Evolutionary conservation across 495 filamentous ascomycete genomes (phyloP).

Genomic region (Acidomyces sp.): DNA sequence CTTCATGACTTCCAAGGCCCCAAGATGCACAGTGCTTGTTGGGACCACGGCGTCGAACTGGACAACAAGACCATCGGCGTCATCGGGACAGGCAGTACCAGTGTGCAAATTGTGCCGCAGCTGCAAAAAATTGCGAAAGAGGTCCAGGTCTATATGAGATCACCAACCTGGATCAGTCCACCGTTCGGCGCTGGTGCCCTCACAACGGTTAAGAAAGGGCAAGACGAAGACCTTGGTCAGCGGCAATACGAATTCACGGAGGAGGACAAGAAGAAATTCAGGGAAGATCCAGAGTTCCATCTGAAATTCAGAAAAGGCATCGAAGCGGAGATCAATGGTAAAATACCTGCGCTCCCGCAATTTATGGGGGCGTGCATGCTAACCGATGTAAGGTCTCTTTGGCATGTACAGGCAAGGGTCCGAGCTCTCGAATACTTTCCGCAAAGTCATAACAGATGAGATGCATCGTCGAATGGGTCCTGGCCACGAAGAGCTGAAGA

Average conservation of each 20-base stretch:
- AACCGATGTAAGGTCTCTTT: too few relatives aligned
- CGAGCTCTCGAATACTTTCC: slow-evolving; percentile 22
- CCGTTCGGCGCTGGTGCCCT: slow-evolving; percentile 8
- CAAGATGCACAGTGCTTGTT: slow-evolving; percentile 25
- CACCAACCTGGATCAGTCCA: slow-evolving; percentile 27
- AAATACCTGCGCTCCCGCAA: too few relatives aligned
- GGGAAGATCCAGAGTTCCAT: slow-evolving; percentile 26
- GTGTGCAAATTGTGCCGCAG: slow-evolving; percentile 28
- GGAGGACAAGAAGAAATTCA: slow-evolving; percentile 25
- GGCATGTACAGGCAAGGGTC: slow-evolving; percentile 24
- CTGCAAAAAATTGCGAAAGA: slow-evolving; percentile 22
- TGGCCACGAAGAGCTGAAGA: slow-evolving; percentile 25
- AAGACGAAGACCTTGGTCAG: slow-evolving; percentile 13
- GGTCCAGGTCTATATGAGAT: slow-evolving; percentile 21
- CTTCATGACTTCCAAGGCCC: slow-evolving; percentile 21
- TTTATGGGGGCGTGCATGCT: too few relatives aligned
- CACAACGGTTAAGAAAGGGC: slow-evolving; percentile 1
- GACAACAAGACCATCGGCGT: slow-evolving; percentile 24
- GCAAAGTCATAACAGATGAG: slow-evolving; percentile 25
- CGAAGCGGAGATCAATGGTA: slow-evolving; percentile 27
- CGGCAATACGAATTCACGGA: slow-evolving; percentile 24
- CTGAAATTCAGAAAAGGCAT: slow-evolving; percentile 26
- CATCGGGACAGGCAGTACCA: slow-evolving; percentile 22
- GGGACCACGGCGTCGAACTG: slow-evolving; percentile 25
- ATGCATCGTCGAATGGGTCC: slow-evolving; percentile 24